Conservation (phyloP, 257 asterid species). For the Penstemon barbatus region DNA sequence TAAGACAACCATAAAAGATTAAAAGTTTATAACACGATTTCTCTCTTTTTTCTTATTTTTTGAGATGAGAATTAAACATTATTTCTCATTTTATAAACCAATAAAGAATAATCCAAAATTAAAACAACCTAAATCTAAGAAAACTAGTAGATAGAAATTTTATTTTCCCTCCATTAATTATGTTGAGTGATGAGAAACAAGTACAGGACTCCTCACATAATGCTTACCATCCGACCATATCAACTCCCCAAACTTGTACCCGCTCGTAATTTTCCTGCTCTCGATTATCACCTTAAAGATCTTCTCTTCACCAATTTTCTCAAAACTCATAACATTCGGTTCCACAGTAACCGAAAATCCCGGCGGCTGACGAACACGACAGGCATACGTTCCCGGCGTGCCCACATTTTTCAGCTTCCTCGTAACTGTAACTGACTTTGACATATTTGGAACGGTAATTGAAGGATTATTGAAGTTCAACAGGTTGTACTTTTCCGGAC, state of each 20-base stretch:
- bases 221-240: conserved; percentile 53
- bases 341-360: conserved; percentile 36
- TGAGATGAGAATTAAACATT: too few species aligned
- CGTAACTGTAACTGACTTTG: conserved; percentile 24
- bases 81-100: too few species aligned
- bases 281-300: conserved; percentile 36
- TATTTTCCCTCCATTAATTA: too few species aligned
- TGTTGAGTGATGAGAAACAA: too few species aligned
- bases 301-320: conserved; percentile 50
- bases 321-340: conserved; percentile 37
- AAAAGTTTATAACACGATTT: too few species aligned
- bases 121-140: too few species aligned
- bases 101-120: too few species aligned
- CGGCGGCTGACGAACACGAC: conserved; percentile 35
- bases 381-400: conserved; percentile 38
- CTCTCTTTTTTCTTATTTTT: too few species aligned
- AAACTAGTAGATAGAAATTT: too few species aligned
- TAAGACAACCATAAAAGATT: too few species aligned
- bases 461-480: conserved; percentile 61
- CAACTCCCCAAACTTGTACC: conserved; percentile 46
- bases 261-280: neutral
- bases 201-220: conserved; percentile 44
- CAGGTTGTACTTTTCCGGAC: conserved; percentile 35
- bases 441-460: conserved; percentile 29
- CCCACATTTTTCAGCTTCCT: conserved; percentile 64